Evolutionary conservation across 2,329 filamentous ascomycete species (phyloP), one percentile per base, ranked within the genome.

Genomic region (Arthroderma sp.): DNA sequence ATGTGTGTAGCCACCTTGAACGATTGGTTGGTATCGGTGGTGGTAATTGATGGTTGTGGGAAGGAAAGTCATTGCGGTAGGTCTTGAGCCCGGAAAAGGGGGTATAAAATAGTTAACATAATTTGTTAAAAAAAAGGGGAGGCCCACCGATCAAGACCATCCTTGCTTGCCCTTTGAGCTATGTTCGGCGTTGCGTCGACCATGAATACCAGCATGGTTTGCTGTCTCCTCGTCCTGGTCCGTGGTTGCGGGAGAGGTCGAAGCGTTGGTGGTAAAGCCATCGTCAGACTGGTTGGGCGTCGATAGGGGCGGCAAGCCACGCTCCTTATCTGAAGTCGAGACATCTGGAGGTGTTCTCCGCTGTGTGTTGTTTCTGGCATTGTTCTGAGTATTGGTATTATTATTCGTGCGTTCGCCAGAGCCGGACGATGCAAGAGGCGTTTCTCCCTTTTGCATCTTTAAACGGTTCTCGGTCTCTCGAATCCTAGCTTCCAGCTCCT

Each of bases 381-480:
- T 17, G 23, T 39, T 41, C 52, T 54, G 52, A 15, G 33, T 13
- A 13, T 21, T 23, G 21, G 5, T 7, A 54, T 39, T 35, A 54
- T 54, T 54, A 54, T 54, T 54, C 15, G 33, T 35, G 23, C 9
- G 8, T n/a, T 41, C 52, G 6, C 39, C 23, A n/a, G 35, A 25
- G 13, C n/a, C 21, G 52, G 15, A 15, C 15, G 52, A 33, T 17
- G 21, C 28, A 9, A 41, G 33, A 13, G 52, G 52, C 2, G 23
- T 3, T 21, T 54, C 37, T 23, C 54, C 62, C 53, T 66, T 58
- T 44, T 65, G 65, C 55, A 64, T 61, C 75, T 77, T 81, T 56
- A 97, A 79, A 47, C 86, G 85, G 64, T 86, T 80, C 73, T 96
- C 91, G 73, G 93, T 89, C 66, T 90, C 89, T 65, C 83, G 85